phyloP scores from a whole-genome alignment of 2,329 filamentous ascomycete genomes.

The Colletotrichum sp. region DNA sequence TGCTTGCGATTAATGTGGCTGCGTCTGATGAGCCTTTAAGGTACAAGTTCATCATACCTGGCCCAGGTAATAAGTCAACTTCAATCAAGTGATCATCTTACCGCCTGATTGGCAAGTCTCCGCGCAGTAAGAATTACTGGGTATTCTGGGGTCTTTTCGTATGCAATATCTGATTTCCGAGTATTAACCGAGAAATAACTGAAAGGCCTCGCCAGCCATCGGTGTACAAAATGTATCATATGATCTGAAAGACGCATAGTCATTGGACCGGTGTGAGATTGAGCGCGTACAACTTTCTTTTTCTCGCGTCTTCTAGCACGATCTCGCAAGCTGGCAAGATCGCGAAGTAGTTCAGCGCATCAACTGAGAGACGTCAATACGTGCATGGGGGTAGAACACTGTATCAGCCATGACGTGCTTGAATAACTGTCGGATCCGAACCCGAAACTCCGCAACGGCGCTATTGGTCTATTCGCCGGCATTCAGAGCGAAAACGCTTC shows the following conservation, averaged over 20 bases:
- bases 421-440: background rate
- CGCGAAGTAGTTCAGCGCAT: background rate
- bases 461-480: background rate
- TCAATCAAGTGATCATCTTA: background rate
- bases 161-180: background rate
- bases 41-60: background rate
- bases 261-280: background rate
- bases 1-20: background rate
- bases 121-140: background rate
- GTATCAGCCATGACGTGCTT: background rate
- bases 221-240: background rate
- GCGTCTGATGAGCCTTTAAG: background rate
- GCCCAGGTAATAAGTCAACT: background rate
- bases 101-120: background rate
- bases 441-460: background rate
- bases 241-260: background rate
- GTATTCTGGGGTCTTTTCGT: background rate
- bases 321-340: background rate
- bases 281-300: background rate
- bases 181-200: background rate
- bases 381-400: background rate
- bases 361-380: background rate
- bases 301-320: fast-evolving
- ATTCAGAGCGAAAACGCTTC: background rate
- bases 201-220: background rate